phyloP scores from a whole-genome alignment of 1,139 yeast species.

The Candida pseudoviswanathii region DNA sequence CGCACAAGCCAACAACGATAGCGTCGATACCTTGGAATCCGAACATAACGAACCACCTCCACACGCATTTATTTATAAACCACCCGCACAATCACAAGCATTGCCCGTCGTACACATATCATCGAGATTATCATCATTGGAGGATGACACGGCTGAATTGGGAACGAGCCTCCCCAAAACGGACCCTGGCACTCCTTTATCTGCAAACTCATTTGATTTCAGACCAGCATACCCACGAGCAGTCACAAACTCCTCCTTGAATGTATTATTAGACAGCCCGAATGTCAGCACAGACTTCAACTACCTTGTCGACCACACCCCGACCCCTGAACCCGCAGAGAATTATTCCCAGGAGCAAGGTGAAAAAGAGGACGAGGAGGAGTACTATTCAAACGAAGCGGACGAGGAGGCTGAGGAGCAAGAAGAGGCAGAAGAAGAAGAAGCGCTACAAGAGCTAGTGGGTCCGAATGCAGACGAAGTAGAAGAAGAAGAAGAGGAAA shows the following conservation, averaged over 20 bases:
- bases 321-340: not conserved
- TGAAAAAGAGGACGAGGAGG: constrained; percentile 14
- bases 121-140: constrained; percentile 32
- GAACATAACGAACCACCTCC: constrained; percentile 10
- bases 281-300: constrained; percentile 20
- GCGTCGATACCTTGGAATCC: constrained; percentile 38
- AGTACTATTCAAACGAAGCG: not conserved
- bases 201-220: constrained; percentile 33
- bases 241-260: constrained; percentile 38
- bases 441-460: constrained; percentile 15
- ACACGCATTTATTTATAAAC: constrained; percentile 11
- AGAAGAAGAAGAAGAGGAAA: constrained; percentile 9
- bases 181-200: constrained; percentile 34
- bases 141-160: constrained; percentile 18
- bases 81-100: constrained; percentile 9
- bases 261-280: constrained; percentile 39
- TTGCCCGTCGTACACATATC: constrained; percentile 28
- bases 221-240: constrained; percentile 20
- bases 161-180: constrained; percentile 19
- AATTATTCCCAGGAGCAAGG: not conserved
- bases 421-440: constrained; percentile 15
- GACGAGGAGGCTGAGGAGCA: not conserved
- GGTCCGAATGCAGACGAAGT: not conserved
- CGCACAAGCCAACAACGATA: constrained; percentile 17
- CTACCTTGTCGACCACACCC: constrained; percentile 15